Base-by-base conservation (phyloP, 805 yeast genomes). In the Schwanniomyces occidentalis region DNA sequence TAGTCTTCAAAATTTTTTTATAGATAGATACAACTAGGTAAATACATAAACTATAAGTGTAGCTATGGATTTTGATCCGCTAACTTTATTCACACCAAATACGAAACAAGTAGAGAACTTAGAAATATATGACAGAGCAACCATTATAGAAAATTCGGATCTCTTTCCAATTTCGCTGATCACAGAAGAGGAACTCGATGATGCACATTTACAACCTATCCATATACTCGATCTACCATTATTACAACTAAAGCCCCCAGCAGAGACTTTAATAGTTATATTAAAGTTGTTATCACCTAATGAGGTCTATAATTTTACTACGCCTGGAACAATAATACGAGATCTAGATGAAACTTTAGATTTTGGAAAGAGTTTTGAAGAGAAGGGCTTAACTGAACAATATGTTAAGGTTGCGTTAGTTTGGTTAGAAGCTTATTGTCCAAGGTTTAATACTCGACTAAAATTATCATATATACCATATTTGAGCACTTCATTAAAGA, bases 171-270 rank as follows among this genome's bases (percentile, higher is more conserved):
- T 9, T 9, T 9, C 6, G 12, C 13, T 8, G 30, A 19, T 5
- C 8, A n/a, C 4, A n/a, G n/a, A n/a, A n/a, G 35, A 42, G 16
- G 20, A 19, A 13, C 18, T 22, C 5, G 32, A 27, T 15, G 49
- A 41, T 9, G 52, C 39, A 25, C 40, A 55, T 40, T 25, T 48
- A 40, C 53, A 52, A 1, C 71, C 73, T 0, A 44, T 81, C 1
- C 82, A 79, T 38, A 49, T 73, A 0, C 61, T 81, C 4, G 91
- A 85, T 48, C 56, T 84, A 2, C 91, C 93, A 0, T 47, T 56
- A 3, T 42, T 75, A n/a, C 57, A 60, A 5, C 48, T 45, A 8
- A 51, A 56, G 13, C 82, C 86, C 0, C 76, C 85, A 1, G 52
- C 53, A 5, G 50, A 41, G 1, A 78, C 75, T 0, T 46, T 83